Evolutionary conservation across 805 yeast species (phyloP).

Genomic region (Teunomyces panamensis): DNA sequence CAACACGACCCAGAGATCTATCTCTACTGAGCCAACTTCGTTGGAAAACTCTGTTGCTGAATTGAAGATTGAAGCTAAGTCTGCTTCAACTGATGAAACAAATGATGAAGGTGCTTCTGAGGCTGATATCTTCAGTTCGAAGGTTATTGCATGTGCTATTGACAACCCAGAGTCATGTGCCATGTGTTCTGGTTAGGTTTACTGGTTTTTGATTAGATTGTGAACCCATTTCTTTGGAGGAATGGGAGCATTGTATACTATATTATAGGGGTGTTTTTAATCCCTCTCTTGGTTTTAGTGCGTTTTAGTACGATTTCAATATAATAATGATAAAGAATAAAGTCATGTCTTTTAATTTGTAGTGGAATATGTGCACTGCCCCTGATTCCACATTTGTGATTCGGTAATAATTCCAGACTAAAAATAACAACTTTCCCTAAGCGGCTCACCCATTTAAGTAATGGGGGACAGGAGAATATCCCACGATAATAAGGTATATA

Average conservation of each 20-base stretch:
- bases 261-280: neutral
- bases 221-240: neutral
- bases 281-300: conserved; percentile 6
- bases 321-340: neutral
- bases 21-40: conserved; percentile 39
- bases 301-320: neutral
- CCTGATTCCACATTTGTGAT: no score
- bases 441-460: neutral
- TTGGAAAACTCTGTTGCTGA: conserved; percentile 48
- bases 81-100: conserved; percentile 10
- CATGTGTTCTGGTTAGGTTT: conserved; percentile 92
- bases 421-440: neutral
- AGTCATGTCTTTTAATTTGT: no score
- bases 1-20: conserved; percentile 20
- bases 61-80: conserved; percentile 32
- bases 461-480: neutral
- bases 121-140: conserved; percentile 84
- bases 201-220: neutral
- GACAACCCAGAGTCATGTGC: conserved; percentile 96
- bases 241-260: conserved; percentile 1
- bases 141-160: conserved; percentile 95
- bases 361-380: no score
- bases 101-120: conserved; percentile 34
- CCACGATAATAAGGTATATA: neutral
- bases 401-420: neutral